Conservation (phyloP, 2,329 filamentous ascomycete genomes). For the Xenoacremonium recifei region DNA sequence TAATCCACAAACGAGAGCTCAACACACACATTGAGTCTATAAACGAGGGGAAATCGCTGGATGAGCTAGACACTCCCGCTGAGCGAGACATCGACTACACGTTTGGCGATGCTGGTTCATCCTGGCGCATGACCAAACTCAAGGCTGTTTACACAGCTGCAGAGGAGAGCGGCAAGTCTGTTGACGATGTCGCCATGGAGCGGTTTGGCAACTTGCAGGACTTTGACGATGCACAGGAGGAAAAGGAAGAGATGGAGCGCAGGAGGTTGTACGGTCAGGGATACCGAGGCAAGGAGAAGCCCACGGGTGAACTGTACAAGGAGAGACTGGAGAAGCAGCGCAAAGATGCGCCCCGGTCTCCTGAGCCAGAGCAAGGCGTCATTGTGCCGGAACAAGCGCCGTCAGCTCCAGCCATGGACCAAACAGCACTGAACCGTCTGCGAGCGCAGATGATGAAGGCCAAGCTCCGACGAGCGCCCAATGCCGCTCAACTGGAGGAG, state of each 20-base stretch:
- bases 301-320: slow-evolving; percentile 80
- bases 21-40: slow-evolving; percentile 65
- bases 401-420: slow-evolving; percentile 54
- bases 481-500: slow-evolving; percentile 73
- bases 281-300: slow-evolving; percentile 82
- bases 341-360: slow-evolving; percentile 27
- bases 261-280: slow-evolving; percentile 79
- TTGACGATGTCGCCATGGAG: slow-evolving; percentile 82
- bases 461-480: slow-evolving; percentile 74
- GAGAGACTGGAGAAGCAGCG: slow-evolving; percentile 67
- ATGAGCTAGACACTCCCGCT: slow-evolving; percentile 39
- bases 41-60: slow-evolving; percentile 46
- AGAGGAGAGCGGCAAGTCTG: slow-evolving; percentile 65
- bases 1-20: slow-evolving; percentile 77
- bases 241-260: slow-evolving; percentile 85
- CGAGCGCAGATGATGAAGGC: slow-evolving; percentile 96
- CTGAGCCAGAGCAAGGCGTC: slow-evolving; percentile 50
- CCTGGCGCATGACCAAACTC: slow-evolving; percentile 96
- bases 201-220: slow-evolving; percentile 77
- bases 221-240: slow-evolving; percentile 91
- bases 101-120: slow-evolving; percentile 85
- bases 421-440: slow-evolving; percentile 81
- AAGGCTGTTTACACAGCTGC: slow-evolving; percentile 80
- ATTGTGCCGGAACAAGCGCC: slow-evolving; percentile 52
- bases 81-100: slow-evolving; percentile 67